Percentiles rank a stretch among this genome's conserved stretches.
phyloP scores from a whole-genome alignment of 495 filamentous ascomycete genomes.

The Copromyces sp. region DNA sequence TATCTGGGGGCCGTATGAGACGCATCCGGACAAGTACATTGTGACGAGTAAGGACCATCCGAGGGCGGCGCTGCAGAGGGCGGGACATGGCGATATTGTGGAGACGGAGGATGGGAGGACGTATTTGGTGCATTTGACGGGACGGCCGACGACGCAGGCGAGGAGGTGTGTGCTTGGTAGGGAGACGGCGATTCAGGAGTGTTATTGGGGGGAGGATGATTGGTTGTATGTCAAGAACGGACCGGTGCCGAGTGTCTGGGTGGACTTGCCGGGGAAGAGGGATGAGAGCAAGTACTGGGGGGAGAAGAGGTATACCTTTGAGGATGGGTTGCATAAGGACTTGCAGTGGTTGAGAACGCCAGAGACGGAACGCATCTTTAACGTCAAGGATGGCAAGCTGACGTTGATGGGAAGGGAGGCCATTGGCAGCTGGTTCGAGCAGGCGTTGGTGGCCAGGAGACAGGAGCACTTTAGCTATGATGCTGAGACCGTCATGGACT shows the following conservation, averaged over 20 bases:
- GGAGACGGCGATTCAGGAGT: slow-evolving; percentile 46
- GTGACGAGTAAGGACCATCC: slow-evolving; percentile 37
- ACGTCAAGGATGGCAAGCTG: slow-evolving; percentile 26
- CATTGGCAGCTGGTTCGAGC: slow-evolving; percentile 47
- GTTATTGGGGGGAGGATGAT: slow-evolving; percentile 43
- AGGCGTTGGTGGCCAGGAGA: slow-evolving; percentile 42
- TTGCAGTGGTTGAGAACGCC: slow-evolving; percentile 50
- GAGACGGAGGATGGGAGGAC: slow-evolving; percentile 47
- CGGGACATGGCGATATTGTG: slow-evolving; percentile 51
- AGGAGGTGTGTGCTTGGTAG: slow-evolving; percentile 46
- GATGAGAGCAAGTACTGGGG: slow-evolving; percentile 44
- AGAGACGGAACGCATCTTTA: slow-evolving; percentile 43
- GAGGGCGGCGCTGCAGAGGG: slow-evolving; percentile 37
- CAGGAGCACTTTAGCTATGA: slow-evolving; percentile 48
- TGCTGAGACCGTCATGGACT: slow-evolving; percentile 44
- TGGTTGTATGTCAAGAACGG: slow-evolving; percentile 50
- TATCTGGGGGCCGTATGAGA: slow-evolving; percentile 50
- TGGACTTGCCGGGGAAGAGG: slow-evolving; percentile 38
- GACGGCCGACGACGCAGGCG: slow-evolving; percentile 42
- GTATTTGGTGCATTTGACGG: slow-evolving; percentile 44
- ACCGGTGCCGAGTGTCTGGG: slow-evolving; percentile 40
- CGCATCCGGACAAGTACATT: slow-evolving; percentile 39
- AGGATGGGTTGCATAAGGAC: slow-evolving; percentile 34
- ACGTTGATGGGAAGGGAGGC: slow-evolving; percentile 38
- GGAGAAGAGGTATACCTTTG: slow-evolving; percentile 40